Percentiles rank a stretch among this genome's conserved stretches.
phyloP scores from a whole-genome alignment of 1,139 yeast species.

The Suhomyces taliae region DNA sequence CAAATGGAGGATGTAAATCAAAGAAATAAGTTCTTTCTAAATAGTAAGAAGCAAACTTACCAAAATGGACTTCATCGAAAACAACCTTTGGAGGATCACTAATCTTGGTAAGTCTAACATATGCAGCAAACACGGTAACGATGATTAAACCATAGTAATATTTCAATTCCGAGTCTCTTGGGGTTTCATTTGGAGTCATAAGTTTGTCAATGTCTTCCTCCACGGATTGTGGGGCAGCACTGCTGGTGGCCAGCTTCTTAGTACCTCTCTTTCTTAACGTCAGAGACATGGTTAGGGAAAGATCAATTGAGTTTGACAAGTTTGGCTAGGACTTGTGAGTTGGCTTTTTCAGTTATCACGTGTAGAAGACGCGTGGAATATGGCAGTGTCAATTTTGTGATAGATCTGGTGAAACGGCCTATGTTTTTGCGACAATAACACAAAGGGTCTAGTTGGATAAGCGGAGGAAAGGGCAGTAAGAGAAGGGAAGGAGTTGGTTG shows the following conservation, averaged over 20 bases:
- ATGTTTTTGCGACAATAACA: no score
- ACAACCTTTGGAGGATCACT: constrained; percentile 84
- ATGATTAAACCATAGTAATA: constrained; percentile 45
- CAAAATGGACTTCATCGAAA: constrained; percentile 97
- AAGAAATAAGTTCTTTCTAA: constrained; percentile 83
- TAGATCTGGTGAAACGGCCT: no score
- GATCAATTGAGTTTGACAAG: neutral
- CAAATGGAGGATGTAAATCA: constrained; percentile 98
- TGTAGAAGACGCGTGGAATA: neutral
- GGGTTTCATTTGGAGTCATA: constrained; percentile 1
- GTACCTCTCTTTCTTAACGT: constrained; percentile 29
- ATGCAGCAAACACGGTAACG: constrained; percentile 66
- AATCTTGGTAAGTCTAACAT: constrained; percentile 69
- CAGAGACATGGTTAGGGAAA: constrained; percentile 23
- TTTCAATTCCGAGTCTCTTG: constrained; percentile 29
- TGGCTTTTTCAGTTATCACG: neutral
- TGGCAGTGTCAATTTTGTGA: neutral
- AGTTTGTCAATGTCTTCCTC: constrained; percentile 7
- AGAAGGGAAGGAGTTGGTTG: no score
- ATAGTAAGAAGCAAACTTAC: constrained; percentile 90
- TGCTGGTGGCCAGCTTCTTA: constrained; percentile 9
- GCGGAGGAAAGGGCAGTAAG: no score
- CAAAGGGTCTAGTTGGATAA: no score
- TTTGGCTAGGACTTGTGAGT: neutral
- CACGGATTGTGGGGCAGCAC: constrained; percentile 1